Evolutionary conservation across 2,329 filamentous ascomycete species (phyloP), one percentile per base, ranked within the genome.

Genomic region (Dothidotthia symphoricarpi): DNA sequence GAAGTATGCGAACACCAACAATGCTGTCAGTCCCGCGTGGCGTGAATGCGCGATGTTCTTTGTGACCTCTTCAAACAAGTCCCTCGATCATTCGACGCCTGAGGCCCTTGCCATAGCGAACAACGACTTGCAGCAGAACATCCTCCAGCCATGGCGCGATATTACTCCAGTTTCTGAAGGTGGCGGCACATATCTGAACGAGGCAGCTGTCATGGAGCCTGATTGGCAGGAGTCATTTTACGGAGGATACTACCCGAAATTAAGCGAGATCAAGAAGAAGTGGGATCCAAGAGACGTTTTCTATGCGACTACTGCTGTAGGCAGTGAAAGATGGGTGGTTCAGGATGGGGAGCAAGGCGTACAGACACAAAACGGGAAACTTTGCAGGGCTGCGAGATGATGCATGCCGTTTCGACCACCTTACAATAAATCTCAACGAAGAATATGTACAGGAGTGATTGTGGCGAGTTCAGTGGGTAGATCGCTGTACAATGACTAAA

Each of bases 221-320:
- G 47, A 55, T 16, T 68, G 61, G 42, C 57, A 66, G 27, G 16
- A 54, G 16, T 52, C 54, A 5, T 70, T 67, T 32, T 69, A 63
- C 51, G 67, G 61, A 4, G 43, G 42, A 0, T 34, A 54, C 10
- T 54, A 54, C 29, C 37, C 39, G 1, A 39, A 27, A 14, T 10
- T 55, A 29, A 42, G 54, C 13, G 31, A 41, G 24, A 39, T 57
- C 4, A 58, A 57, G 39, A 41, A 34, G 17, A 53, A 53, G 16
- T 51, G 43, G 33, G 59, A 64, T 43, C 57, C 59, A 0, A 47
- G 40, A n/a, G 31, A 39, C 6, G 37, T 64, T 2, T 63, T 65
- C 16, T 63, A 56, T 22, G 55, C 46, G 0, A 45, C 41, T 2
- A 53, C 50, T 4, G 53, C 47, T 1, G 54, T 61, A 0, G 54